phyloP scores from a whole-genome alignment of 1,139 yeast genomes.

The Candida dubliniensis region DNA sequence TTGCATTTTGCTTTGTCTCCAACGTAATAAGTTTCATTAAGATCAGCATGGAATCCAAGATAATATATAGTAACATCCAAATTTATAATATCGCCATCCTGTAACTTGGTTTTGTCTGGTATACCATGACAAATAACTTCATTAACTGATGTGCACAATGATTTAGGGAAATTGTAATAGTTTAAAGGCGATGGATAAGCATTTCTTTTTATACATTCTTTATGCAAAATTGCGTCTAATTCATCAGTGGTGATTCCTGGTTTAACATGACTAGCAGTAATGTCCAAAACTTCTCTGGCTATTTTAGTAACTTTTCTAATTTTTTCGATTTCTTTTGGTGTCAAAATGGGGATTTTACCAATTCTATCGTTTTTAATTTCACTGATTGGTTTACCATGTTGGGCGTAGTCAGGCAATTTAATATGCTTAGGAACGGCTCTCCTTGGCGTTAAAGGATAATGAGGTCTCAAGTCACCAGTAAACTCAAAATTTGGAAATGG shows the following conservation, averaged over 20 bases:
- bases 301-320: constrained; percentile 70
- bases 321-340: constrained; percentile 66
- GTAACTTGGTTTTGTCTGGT: constrained; percentile 81
- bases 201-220: constrained; percentile 83
- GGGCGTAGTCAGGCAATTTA: constrained; percentile 81
- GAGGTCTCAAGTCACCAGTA: constrained; percentile 74
- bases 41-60: constrained; percentile 89
- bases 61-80: constrained; percentile 84
- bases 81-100: constrained; percentile 94
- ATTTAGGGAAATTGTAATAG: constrained; percentile 91
- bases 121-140: constrained; percentile 97
- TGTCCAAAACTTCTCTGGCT: constrained; percentile 88
- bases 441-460: constrained; percentile 76
- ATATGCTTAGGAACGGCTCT: constrained; percentile 72
- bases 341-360: constrained; percentile 62
- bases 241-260: constrained; percentile 96
- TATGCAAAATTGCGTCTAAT: constrained; percentile 81
- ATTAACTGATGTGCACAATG: constrained; percentile 90
- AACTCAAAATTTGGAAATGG: constrained; percentile 82
- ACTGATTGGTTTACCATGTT: constrained; percentile 71
- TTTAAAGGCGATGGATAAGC: constrained; percentile 96
- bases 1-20: constrained; percentile 81
- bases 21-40: constrained; percentile 95
- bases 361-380: constrained; percentile 76
- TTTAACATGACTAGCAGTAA: constrained; percentile 75